Evolutionary conservation across 2,329 filamentous ascomycete genomes (phyloP), one percentile per base, ranked within the genome.

Genomic region (Setomelanomma holmii): DNA sequence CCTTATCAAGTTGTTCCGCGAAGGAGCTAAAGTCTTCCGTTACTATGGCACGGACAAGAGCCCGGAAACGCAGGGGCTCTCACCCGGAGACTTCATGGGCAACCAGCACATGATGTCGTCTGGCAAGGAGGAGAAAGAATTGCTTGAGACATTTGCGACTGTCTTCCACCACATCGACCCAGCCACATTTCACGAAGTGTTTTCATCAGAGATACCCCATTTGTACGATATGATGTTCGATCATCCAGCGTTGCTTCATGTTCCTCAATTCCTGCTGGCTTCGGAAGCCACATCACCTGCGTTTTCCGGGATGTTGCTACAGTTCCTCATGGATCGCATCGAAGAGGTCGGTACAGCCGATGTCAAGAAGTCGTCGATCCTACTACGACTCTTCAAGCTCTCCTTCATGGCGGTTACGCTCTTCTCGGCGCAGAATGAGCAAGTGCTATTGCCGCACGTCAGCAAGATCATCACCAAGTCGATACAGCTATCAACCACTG

Each of bases 401-500:
- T 96, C 93, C 0, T 99, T 99, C 75, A 99, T 99, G 95, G 96
- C 96, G 0, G 95, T 99, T 34, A 99, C 95, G 0, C 81, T 99
- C 1, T 99, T 99, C 74, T 92, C 92, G 0, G 83, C 85, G 7
- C 93, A 97, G 69, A 99, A 99, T 66, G 95, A 99, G 76, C 90
- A 95, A 71, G 92, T 99, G 2, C 81, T 99, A 12, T 81, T 98
- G 46, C 96, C 96, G 0, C 95, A 99, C 73, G 93, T 99, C 44
- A 93, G 96, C 48, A 96, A 96, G 71, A 96, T 99, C 59, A 91
- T 99, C 55, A 97, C 93, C 11, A 93, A 96, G 75, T 98, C 93
- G 7, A 97, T 99, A 57, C 91, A 98, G 75, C 80, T 98, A 33
- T 97, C 93, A 1, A 96, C 95, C 5, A 96, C 89, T 51, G 96